Base-by-base conservation (phyloP, 1,284 basidiomycete genomes). In the Ustilago shanxiensis region DNA sequence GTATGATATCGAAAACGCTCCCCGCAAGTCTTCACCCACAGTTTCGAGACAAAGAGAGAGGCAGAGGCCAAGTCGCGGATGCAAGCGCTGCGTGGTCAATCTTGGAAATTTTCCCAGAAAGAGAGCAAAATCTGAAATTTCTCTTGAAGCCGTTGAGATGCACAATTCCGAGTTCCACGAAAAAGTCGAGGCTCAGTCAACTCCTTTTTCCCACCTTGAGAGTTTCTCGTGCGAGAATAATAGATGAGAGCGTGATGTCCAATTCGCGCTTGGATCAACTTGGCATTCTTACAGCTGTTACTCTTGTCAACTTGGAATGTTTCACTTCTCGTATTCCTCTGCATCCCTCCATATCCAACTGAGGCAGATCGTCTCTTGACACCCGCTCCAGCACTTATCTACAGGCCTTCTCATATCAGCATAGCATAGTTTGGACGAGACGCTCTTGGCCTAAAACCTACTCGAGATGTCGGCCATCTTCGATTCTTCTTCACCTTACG, bases 401-500 rank as follows among this genome's bases (percentile, higher is more conserved):
- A 6, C 2, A n/a, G 24, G 47, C 47, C 13, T 18, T 11, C 1
- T 49, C 24, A 14, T 8, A 14, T 9, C 24, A 20, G 47, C 47
- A 49, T 26, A 49, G 16, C 13, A n/a, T 8, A 26, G 22, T 33
- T 13, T 20, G 16, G 35, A 20, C 29, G 1, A n/a, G 20, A 44
- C n/a, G 41, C 41, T 20, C 41, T 14, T 20, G 41, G n/a, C n/a
- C n/a, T n/a, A n/a, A n/a, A 22, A 16, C 18, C 18, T 14, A 44
- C 6, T 20, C 41, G n/a, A 44, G n/a, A 79, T 79, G 77, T 79
- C 77, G 47, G 77, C 71, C 57, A 66, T 79, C 61, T 79, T 79
- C 31, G 77, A 79, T 31, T 77, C 77, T 18, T 68, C 63, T n/a
- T 71, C 74, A 6, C 77, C 77, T 0, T 79, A 79, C 50, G 75